These are phyloP conservation scores for Glycine latifolia DNA, from an alignment of 306 rosid species.

Conservation along the genomic window DNA sequence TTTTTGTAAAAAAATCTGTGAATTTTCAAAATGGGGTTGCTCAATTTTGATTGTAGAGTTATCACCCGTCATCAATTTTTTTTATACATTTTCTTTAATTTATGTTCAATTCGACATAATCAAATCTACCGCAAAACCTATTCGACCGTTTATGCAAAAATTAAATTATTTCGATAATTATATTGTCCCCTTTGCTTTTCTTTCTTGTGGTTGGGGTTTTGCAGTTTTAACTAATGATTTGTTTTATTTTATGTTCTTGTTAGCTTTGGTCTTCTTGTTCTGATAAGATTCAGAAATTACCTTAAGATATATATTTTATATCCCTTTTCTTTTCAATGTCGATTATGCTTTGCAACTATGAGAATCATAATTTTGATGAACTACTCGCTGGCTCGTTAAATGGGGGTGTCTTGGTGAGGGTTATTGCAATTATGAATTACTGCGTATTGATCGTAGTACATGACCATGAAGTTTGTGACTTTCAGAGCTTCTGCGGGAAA, in stretches of 20 bases:
- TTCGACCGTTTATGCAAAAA: neutral
- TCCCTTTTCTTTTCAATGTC: neutral
- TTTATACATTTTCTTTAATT: neutral
- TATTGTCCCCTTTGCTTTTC: neutral
- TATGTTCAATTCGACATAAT: neutral
- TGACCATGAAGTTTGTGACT: slow-evolving; percentile 31
- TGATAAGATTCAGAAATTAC: slow-evolving; percentile 30
- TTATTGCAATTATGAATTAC: neutral
- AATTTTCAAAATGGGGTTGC: no score
- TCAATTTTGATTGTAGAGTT: neutral
- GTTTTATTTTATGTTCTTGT: neutral
- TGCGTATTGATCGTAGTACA: no score
- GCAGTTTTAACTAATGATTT: slow-evolving; percentile 23
- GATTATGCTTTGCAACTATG: slow-evolving; percentile 17
- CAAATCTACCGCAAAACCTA: neutral
- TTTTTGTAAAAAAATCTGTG: no score
- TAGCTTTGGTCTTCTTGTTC: neutral
- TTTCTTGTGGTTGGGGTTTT: no score
- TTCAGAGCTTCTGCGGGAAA: slow-evolving; percentile 97
- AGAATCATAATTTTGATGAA: slow-evolving; percentile 14
- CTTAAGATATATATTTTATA: neutral
- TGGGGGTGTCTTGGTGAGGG: neutral
- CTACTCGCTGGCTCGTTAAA: neutral
- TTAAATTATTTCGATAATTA: no score
- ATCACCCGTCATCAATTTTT: neutral